Percentiles rank a stretch among this genome's conserved stretches.
Evolutionary conservation across 306 rosid species (phyloP).

Genomic region (Pyrus betulifolia): DNA sequence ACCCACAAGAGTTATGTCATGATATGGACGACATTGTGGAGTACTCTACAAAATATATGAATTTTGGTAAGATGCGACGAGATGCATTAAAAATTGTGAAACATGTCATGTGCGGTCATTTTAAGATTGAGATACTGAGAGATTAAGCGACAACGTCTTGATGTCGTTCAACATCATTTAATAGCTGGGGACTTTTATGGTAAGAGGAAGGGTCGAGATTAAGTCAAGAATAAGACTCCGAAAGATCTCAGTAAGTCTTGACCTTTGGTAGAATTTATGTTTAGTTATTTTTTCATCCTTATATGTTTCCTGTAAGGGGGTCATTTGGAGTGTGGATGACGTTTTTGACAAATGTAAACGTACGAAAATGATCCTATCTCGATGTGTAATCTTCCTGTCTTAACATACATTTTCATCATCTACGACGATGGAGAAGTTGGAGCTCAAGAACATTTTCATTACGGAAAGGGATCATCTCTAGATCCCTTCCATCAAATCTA

Average conservation of each 20-base stretch:
- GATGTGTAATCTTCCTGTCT: not conserved
- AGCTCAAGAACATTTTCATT: too few relatives aligned
- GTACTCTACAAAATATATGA: not conserved
- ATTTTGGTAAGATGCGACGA: not conserved
- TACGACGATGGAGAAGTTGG: not conserved
- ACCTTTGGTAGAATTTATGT: not conserved
- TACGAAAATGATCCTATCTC: not conserved
- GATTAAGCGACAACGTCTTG: too few relatives aligned
- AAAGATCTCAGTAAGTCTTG: not conserved
- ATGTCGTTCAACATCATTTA: too few relatives aligned
- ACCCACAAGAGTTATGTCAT: not conserved
- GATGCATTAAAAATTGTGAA: too few relatives aligned
- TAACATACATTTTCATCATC: not conserved
- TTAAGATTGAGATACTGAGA: too few relatives aligned
- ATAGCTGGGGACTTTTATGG: not conserved
- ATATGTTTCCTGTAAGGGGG: not conserved
- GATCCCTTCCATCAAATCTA: too few relatives aligned
- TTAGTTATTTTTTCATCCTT: not conserved
- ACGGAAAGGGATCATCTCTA: fast-evolving
- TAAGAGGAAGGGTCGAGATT: not conserved
- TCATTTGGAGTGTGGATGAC: not conserved
- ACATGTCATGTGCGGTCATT: not conserved
- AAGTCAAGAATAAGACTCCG: not conserved
- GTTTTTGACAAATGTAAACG: not conserved
- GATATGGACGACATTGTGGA: not conserved